Evolutionary conservation across 139 green algal species (phyloP).

Genomic region (Zygnema circumcarinatum): DNA sequence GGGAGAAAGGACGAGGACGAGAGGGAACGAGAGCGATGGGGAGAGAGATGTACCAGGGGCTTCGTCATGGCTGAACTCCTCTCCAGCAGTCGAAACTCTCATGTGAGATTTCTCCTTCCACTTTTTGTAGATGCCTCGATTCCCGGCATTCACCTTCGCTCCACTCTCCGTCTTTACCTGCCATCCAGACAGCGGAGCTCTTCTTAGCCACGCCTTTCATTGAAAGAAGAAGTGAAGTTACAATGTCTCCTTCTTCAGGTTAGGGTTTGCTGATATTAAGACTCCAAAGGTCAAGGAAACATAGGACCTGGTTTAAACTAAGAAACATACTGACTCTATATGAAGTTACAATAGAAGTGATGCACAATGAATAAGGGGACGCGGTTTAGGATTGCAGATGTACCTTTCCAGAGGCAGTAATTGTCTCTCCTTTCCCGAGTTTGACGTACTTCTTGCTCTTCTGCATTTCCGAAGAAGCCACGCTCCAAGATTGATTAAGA

Average conservation of each 20-base stretch:
- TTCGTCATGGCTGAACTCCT: background rate
- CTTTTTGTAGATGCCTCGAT: constrained; percentile 47
- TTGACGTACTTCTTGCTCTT: constrained; percentile 49
- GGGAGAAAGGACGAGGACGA: background rate
- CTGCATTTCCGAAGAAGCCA: background rate
- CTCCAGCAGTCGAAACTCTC: constrained; percentile 30
- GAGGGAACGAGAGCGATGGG: background rate
- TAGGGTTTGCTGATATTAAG: too few relatives aligned
- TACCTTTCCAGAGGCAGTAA: constrained; percentile 35
- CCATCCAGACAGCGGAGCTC: too few relatives aligned
- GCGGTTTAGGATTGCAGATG: too few relatives aligned
- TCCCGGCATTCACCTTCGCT: constrained; percentile 15
- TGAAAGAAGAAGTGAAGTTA: too few relatives aligned
- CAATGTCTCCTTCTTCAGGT: too few relatives aligned
- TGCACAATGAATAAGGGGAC: too few relatives aligned
- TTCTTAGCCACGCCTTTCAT: too few relatives aligned
- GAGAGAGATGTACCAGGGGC: background rate
- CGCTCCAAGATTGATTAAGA: background rate
- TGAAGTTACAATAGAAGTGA: too few relatives aligned
- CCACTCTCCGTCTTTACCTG: constrained; percentile 48
- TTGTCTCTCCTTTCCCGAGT: constrained; percentile 18
- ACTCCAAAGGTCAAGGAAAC: too few relatives aligned
- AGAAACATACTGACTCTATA: too few relatives aligned
- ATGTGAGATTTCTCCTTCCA: constrained; percentile 36
- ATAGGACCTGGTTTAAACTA: too few relatives aligned